Evolutionary conservation across 2,329 filamentous ascomycete species (phyloP), one percentile per base, ranked within the genome.

Genomic region (Bisporella sp.): DNA sequence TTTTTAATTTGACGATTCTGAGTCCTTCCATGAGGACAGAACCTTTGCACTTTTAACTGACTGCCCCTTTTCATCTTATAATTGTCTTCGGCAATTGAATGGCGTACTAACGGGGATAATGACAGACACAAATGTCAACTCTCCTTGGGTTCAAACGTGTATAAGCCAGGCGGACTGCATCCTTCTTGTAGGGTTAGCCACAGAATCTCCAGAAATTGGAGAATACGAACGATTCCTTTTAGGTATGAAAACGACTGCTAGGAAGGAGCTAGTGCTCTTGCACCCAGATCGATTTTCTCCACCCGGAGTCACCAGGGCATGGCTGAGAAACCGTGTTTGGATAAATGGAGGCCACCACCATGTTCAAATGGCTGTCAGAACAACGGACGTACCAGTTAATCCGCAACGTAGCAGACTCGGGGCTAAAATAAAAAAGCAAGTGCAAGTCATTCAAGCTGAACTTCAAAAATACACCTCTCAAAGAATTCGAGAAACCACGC

Each of bases 331-430:
- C 62, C 85, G 93, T 1, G 84, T 95, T 54, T 99, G 93, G 93
- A 93, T 99, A 68, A 99, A 97, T 58, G 93, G 93, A 12, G 92
- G 92, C 5, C 95, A 99, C 66, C 93, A 95, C 64, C 93, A 99
- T 60, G 87, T 99, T 9, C 93, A 99, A 62, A 97, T 99, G 93
- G 78, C 87, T 0, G 92, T 93, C 66, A 81, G 85, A 39, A 77
- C 84, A 3, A 85, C 87, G 43, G 73, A 84, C 1, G 84, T 95
- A 57, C 87, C 90, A 3, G 81, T 87, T 0, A 85, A 90, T 61
- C 79, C 85, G 21, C 83, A 84, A 11, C 78, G 81, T 1, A 89
- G 89, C 59, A 85, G 86, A 47, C 85, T 95, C 12, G 90, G 92
- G 1, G 87, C 86, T 4, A 89, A 85, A 1, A 72, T 99, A 53